Evolutionary conservation across 2,329 filamentous ascomycete genomes (phyloP).

Genomic region (Pleurostoma richardsiae): DNA sequence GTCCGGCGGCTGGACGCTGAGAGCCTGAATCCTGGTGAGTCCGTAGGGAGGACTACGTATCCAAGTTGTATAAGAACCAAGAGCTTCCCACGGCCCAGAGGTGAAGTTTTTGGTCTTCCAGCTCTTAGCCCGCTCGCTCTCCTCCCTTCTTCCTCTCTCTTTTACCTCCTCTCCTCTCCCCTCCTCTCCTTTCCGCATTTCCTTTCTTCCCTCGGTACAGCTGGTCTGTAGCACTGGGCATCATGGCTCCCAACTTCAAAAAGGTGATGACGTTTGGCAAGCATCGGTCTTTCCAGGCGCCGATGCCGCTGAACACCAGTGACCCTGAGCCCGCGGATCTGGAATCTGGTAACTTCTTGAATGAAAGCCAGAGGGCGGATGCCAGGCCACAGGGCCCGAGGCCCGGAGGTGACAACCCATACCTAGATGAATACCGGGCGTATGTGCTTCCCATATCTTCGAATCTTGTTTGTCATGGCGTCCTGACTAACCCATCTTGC

Average conservation of each 20-base stretch:
- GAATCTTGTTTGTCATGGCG: too few relatives aligned
- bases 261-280: conserved; percentile 22
- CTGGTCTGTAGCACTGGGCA: conserved; percentile 22
- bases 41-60: conserved; percentile 3
- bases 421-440: conserved; percentile 26
- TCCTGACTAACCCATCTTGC: background rate
- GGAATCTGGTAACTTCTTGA: conserved; percentile 22
- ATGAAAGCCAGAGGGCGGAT: conserved; percentile 18
- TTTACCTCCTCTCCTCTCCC: conserved; percentile 9
- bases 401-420: conserved; percentile 20
- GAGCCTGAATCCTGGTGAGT: conserved; percentile 1
- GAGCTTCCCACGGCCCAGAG: background rate
- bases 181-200: conserved; percentile 5
- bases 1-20: background rate
- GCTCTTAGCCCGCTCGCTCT: background rate
- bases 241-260: conserved; percentile 23
- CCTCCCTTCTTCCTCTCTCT: conserved; percentile 10
- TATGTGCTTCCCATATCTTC: conserved; percentile 11
- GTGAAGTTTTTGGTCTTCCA: background rate
- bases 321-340: conserved; percentile 18
- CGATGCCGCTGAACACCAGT: conserved; percentile 14
- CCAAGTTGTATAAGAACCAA: conserved; percentile 7
- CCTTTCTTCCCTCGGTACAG: conserved; percentile 14
- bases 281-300: conserved; percentile 12
- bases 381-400: conserved; percentile 9